A percentile compares a stretch with the other conserved stretches of the same genome.
phyloP scores from a whole-genome alignment of 345 rosid species.

The Litchi chinensis region DNA sequence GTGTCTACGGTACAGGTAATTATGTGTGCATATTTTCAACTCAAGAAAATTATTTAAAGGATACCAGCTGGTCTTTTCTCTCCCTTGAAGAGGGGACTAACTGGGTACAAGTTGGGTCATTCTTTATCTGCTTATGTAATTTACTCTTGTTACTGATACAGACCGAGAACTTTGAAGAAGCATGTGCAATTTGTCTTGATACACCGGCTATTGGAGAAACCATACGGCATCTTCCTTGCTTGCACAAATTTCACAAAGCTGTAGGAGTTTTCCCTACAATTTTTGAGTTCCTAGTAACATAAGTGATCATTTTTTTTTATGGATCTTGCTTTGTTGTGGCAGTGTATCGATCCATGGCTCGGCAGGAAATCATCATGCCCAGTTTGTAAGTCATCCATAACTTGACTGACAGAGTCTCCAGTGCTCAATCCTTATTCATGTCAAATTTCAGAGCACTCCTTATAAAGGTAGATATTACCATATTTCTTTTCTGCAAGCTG shows the following conservation, averaged over 20 bases:
- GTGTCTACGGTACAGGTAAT: constrained; percentile 68
- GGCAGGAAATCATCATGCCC: constrained; percentile 78
- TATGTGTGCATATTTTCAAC: not conserved
- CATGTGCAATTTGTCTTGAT: constrained; percentile 86
- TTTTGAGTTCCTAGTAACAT: not conserved
- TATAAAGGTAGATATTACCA: constrained; percentile 8
- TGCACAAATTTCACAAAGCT: constrained; percentile 96
- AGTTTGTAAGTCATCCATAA: constrained; percentile 80
- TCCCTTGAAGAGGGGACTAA: not conserved
- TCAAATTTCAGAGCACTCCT: not conserved
- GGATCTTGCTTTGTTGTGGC: constrained; percentile 32
- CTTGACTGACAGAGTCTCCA: constrained; percentile 31
- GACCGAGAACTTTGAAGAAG: constrained; percentile 65
- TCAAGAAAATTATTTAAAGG: constrained; percentile 5
- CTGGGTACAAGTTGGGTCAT: not conserved
- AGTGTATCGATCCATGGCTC: constrained; percentile 99
- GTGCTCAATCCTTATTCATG: not conserved
- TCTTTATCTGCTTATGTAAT: not conserved
- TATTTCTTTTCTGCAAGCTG: not conserved
- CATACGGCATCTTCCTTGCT: constrained; percentile 93
- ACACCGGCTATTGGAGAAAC: constrained; percentile 73
- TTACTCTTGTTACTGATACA: constrained; percentile 36
- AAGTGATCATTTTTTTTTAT: constrained; percentile 12
- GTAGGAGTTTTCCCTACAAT: constrained; percentile 37
- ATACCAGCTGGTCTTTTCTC: not conserved